Evolutionary conservation across 495 filamentous ascomycete species (phyloP), one percentile per base, ranked within the genome.

Genomic region (Hypoxylon rickii): DNA sequence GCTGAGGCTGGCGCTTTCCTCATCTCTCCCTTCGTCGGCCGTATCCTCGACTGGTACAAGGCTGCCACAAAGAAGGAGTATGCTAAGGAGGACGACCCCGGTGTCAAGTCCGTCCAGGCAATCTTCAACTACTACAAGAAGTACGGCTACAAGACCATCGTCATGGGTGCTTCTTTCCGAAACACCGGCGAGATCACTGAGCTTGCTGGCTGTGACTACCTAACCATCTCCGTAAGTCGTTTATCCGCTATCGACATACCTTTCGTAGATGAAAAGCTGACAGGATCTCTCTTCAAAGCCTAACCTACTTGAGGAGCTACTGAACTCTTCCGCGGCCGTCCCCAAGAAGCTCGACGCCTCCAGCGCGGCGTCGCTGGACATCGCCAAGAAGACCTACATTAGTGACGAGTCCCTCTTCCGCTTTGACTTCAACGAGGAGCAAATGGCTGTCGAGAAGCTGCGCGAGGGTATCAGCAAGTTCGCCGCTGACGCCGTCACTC

Each of bases 71-170:
- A 95, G 85, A 94, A 92, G 82, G 87, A 92, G 40, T 99, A 91
- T 84, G 66, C 80, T 67, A 78, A 89, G 65, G 70, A 87, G 71
- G 92, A 97, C 64, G 94, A 99, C 83, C 94, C 94, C 47, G 94
- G 94, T 77, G 94, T 99, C 77, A 86, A 92, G 81, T 91, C 87
- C 64, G 95, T 99, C 66, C 83, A 96, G 84, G 68, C 64, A 71
- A 99, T 99, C 82, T 99, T 88, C 88, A 96, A 99, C 82, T 99
- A 99, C 89, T 99, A 99, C 86, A 99, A 99, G 90, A 99, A 97
- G 83, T 88, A 81, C 75, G 91, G 88, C 68, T 97, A 99, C 85
- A 92, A 94, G 65, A 98, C 94, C 73, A 96, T 96, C 67, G 94
- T 99, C 71, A 99, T 99, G 94, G 94, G 94, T 69, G 94, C 94